These are phyloP conservation scores for Rhytidiadelphus loreus DNA, from an alignment of 225 moss, liverwort and hornwort genomes.

Conservation along the genomic window DNA sequence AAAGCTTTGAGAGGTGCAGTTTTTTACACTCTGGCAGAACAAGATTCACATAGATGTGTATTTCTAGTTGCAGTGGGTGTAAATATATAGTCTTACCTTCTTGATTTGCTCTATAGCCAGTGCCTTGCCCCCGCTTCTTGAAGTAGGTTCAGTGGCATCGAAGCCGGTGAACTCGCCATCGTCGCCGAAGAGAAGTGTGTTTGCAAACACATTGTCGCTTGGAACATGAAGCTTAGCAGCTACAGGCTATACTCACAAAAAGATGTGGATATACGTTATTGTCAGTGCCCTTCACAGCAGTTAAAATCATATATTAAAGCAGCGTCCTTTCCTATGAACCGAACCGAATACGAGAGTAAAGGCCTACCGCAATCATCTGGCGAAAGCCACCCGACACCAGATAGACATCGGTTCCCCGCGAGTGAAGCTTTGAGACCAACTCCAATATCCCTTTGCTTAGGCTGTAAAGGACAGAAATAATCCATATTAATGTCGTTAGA, in stretches of 20 bases:
- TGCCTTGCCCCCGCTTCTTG: conserved; percentile 85
- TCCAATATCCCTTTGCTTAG: conserved; percentile 62
- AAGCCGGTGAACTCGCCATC: conserved; percentile 69
- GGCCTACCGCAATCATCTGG: conserved; percentile 76
- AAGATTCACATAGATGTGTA: neutral
- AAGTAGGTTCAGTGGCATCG: conserved; percentile 63
- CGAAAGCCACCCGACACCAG: conserved; percentile 88
- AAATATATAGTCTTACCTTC: conserved; percentile 3
- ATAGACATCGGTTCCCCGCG: conserved; percentile 63
- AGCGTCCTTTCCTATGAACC: neutral
- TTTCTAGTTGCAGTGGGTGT: neutral
- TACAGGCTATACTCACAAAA: conserved; percentile 43
- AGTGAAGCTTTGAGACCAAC: conserved; percentile 45
- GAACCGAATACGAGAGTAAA: neutral
- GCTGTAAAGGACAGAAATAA: conserved; percentile 12
- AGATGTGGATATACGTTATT: neutral
- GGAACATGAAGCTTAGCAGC: conserved; percentile 51
- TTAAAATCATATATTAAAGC: neutral
- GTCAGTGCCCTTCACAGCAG: neutral
- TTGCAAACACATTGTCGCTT: conserved; percentile 62
- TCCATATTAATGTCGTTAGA: neutral
- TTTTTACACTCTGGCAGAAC: neutral
- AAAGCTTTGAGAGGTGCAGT: neutral
- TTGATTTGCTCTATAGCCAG: conserved; percentile 66
- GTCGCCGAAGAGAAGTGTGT: conserved; percentile 58